These are phyloP conservation scores for Blastomyces silverae DNA, from an alignment of 2,329 filamentous ascomycete genomes.

Conservation along the genomic window DNA sequence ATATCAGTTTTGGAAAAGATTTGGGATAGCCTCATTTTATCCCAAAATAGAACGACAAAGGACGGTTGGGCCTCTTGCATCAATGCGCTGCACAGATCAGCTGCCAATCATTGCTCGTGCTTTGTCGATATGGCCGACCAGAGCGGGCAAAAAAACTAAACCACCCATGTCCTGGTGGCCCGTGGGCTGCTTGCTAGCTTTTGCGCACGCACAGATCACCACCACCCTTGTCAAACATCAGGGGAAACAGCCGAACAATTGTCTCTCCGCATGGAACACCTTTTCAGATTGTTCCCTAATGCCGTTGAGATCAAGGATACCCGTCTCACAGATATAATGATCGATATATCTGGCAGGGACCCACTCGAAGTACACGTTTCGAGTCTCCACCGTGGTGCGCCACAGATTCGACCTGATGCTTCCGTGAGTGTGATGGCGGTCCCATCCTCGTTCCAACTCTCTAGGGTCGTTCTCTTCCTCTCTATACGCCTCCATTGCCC, in stretches of 20 bases:
- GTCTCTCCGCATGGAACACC: conserved; percentile 15
- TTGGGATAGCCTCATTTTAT: background rate
- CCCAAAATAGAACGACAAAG: background rate
- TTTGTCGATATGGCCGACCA: background rate
- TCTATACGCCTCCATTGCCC: conserved; percentile 39
- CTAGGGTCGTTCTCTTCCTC: conserved; percentile 48
- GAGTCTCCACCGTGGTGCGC: conserved; percentile 26
- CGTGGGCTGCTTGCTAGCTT: conserved; percentile 6
- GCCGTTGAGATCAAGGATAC: conserved; percentile 27
- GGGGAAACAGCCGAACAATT: conserved; percentile 18
- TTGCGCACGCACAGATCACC: background rate
- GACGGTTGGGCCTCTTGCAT: background rate
- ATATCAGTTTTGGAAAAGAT: background rate
- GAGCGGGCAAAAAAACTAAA: background rate
- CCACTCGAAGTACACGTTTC: conserved; percentile 52
- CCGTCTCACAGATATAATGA: conserved; percentile 48
- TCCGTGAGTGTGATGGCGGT: background rate
- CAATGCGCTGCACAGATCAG: background rate
- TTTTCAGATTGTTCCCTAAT: conserved; percentile 20
- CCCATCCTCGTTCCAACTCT: conserved; percentile 41
- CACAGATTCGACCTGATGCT: conserved; percentile 9
- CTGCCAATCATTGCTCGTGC: conserved; percentile 9
- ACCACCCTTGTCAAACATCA: background rate
- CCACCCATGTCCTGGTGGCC: conserved; percentile 11
- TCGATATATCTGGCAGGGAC: conserved; percentile 45